phyloP scores from a whole-genome alignment of 345 rosid genomes.

The Rubroshorea leprosula region DNA sequence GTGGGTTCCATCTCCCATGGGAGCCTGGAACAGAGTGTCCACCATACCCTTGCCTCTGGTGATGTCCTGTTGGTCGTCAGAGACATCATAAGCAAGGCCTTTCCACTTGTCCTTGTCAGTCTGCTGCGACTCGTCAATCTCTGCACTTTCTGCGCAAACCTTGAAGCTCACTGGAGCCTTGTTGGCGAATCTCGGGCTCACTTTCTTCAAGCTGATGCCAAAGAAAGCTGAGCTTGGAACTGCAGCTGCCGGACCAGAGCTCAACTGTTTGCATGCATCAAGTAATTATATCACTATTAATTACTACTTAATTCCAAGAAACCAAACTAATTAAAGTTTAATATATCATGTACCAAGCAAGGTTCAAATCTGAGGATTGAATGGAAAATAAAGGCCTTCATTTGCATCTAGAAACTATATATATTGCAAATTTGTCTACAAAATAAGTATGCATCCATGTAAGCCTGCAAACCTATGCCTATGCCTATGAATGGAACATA shows the following conservation, averaged over 20 bases:
- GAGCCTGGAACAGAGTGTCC: slow-evolving; percentile 93
- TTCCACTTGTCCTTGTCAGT: slow-evolving; percentile 67
- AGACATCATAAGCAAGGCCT: slow-evolving; percentile 58
- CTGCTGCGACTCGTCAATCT: slow-evolving; percentile 53
- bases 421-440: too few species aligned
- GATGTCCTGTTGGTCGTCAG: slow-evolving; percentile 97
- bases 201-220: slow-evolving; percentile 68
- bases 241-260: slow-evolving; percentile 50
- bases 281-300: too few species aligned
- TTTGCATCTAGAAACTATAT: too few species aligned
- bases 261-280: slow-evolving; percentile 38
- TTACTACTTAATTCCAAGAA: not conserved
- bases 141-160: slow-evolving; percentile 39
- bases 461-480: too few species aligned
- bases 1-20: slow-evolving; percentile 72
- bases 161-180: slow-evolving; percentile 42
- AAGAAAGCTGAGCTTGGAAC: slow-evolving; percentile 63
- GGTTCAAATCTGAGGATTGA: too few species aligned
- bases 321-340: not conserved
- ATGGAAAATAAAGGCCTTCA: too few species aligned
- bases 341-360: too few species aligned
- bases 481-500: too few species aligned
- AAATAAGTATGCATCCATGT: too few species aligned
- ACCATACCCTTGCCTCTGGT: slow-evolving; percentile 90
- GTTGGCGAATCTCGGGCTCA: slow-evolving; percentile 36